These are phyloP conservation scores for Chytridiales sp. DNA, from an alignment of 371 early-diverging fungal species.

Conservation along the genomic window DNA sequence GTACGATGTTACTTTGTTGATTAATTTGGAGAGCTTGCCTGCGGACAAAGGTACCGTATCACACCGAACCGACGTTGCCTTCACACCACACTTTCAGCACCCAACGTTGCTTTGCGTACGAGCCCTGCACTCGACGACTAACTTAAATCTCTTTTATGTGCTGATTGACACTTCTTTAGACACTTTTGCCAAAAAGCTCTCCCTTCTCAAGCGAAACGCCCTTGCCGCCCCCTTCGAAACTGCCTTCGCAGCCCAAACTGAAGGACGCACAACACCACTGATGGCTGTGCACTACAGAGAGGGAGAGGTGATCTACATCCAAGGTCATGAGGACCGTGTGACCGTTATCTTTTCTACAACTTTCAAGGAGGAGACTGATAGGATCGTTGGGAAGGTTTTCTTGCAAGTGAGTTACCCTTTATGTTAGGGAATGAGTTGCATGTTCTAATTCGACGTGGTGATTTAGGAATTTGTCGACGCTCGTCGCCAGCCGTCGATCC, in stretches of 20 bases:
- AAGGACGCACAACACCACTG: conserved; percentile 70
- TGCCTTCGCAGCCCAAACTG: conserved; percentile 82
- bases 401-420: conserved; percentile 71
- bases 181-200: conserved; percentile 72
- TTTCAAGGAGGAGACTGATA: conserved; percentile 96
- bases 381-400: conserved; percentile 93
- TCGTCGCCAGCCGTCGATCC: conserved; percentile 81
- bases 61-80: too few relatives aligned
- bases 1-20: conserved; percentile 78
- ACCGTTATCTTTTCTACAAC: conserved; percentile 94
- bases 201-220: conserved; percentile 87
- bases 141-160: too few relatives aligned
- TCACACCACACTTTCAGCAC: too few relatives aligned
- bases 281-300: conserved; percentile 93
- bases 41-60: conserved; percentile 70
- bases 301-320: conserved; percentile 88
- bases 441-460: background rate
- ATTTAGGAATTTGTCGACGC: conserved; percentile 96
- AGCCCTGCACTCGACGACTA: too few relatives aligned
- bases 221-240: conserved; percentile 93
- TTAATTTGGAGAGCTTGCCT: conserved; percentile 78
- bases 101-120: conserved; percentile 8
- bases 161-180: too few relatives aligned
- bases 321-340: conserved; percentile 88
- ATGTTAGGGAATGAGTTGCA: too few relatives aligned